Base-by-base conservation (phyloP, 768 basidiomycete species). In the Pulveroboletus sp. region DNA sequence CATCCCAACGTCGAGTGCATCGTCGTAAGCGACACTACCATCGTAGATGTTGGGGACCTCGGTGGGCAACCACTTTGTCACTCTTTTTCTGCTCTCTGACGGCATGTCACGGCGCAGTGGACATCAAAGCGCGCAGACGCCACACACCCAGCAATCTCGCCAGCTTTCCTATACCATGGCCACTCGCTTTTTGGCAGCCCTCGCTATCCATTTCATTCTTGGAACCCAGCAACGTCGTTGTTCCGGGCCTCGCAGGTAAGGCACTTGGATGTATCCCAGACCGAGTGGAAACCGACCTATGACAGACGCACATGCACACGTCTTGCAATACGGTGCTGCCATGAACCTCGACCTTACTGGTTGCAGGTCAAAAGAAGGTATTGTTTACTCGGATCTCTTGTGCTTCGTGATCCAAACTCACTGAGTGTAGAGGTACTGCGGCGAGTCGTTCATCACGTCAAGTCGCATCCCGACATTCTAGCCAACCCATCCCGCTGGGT, bases 251-350 rank as follows among this genome's bases (percentile, higher is more conserved):
- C 15, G 70, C 86, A 64, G 88, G 88, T 85, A 61, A 21, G 64
- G 5, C 43, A 14, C 18, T 42, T 28, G 9, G 21, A n/a, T 43
- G 8, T 5, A 14, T 15, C 1, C 27, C 18, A 15, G 15, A 17
- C 18, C 41, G 9, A 35, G 14, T 30, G 26, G 37, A 41, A 39
- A 43, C 38, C 14, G 31, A 51, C 45, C 28, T 0, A 45, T 28
- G 31, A 36, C 52, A 86, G 90, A 93, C 65, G 81, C 89, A 0
- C 90, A 93, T 66, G 89, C 83, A 0, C 91, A 93, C 62, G 69
- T 91, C 17, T 61, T 91, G 31, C 73, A 80, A 28, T 87, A 90
- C 55, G 92, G 91, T 1, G 51, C 54, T 18, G 81, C 79, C 54
- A 84, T 81, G 66, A 76, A 84, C 47, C 77, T 93, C 4, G 76